These are phyloP conservation scores for Lactarius quietus DNA, from an alignment of 768 basidiomycete species.

Conservation along the genomic window DNA sequence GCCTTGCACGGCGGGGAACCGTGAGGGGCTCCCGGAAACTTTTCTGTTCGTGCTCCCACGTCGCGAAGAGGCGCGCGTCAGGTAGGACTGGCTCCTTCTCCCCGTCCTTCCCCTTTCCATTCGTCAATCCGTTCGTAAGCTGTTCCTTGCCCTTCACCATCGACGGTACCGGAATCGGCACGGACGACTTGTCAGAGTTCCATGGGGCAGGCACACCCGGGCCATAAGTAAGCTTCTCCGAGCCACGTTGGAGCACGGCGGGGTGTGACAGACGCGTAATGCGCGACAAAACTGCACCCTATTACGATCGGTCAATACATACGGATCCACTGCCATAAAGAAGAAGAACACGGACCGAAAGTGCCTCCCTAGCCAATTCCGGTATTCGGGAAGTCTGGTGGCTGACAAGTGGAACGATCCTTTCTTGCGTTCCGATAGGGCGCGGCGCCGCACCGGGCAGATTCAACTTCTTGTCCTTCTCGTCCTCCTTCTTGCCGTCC, in stretches of 20 bases:
- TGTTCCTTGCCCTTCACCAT: constrained; percentile 29
- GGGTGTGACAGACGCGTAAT: constrained; percentile 65
- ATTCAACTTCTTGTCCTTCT: constrained; percentile 50
- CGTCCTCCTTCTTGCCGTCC: constrained; percentile 52
- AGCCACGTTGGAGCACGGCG: constrained; percentile 52
- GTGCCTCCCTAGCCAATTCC: constrained; percentile 58
- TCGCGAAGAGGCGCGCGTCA: constrained; percentile 48
- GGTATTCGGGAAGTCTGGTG: constrained; percentile 65
- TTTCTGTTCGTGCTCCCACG: constrained; percentile 49
- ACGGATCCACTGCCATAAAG: neutral
- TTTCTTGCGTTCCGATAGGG: constrained; percentile 43
- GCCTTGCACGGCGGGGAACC: constrained; percentile 29
- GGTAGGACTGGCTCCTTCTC: constrained; percentile 36
- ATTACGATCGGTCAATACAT: neutral
- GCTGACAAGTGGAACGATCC: constrained; percentile 60
- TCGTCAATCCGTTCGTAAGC: constrained; percentile 27
- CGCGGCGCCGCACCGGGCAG: constrained; percentile 38
- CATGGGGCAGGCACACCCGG: constrained; percentile 41
- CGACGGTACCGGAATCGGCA: constrained; percentile 25
- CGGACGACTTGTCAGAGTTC: constrained; percentile 37
- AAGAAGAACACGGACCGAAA: constrained; percentile 50
- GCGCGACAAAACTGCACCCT: constrained; percentile 56
- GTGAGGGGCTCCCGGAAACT: constrained; percentile 38
- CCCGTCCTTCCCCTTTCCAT: constrained; percentile 31
- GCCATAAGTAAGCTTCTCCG: constrained; percentile 42